A percentile compares a stretch with the other conserved stretches of the same genome.
Evolutionary conservation across 306 rosid genomes (phyloP).

Genomic region (Dalbergia cochinchinensis): DNA sequence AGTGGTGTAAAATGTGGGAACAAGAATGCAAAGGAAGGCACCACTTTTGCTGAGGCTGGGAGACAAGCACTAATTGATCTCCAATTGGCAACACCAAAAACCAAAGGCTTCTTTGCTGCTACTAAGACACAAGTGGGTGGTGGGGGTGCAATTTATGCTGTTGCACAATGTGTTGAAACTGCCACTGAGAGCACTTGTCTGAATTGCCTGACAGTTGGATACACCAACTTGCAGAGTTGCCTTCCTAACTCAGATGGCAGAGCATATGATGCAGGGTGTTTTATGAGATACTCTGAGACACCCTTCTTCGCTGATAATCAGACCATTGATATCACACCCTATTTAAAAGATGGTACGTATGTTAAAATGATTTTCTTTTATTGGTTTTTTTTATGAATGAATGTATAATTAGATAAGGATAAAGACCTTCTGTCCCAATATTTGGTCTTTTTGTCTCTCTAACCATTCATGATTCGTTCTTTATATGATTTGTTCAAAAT

Average conservation of each 20-base stretch:
- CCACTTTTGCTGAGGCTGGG: slow-evolving; percentile 1
- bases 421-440: too few species aligned
- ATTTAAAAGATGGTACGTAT: slow-evolving; percentile 49
- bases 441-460: neutral
- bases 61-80: slow-evolving; percentile 37
- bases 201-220: slow-evolving; percentile 55
- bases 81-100: slow-evolving; percentile 47
- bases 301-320: slow-evolving; percentile 66
- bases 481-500: neutral
- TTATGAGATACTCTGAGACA: slow-evolving; percentile 63
- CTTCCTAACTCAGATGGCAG: slow-evolving; percentile 57
- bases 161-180: slow-evolving; percentile 74
- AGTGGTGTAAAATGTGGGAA: slow-evolving; percentile 36
- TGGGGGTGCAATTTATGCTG: slow-evolving; percentile 51
- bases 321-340: slow-evolving; percentile 50
- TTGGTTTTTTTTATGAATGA: too few species aligned
- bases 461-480: too few species aligned
- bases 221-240: slow-evolving; percentile 51
- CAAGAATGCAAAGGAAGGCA: neutral
- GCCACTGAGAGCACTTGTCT: slow-evolving; percentile 43
- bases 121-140: slow-evolving; percentile 37
- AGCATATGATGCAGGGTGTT: slow-evolving; percentile 71
- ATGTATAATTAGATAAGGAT: too few species aligned
- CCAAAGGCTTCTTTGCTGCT: slow-evolving; percentile 58
- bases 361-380: too few species aligned